These are phyloP conservation scores for Heimioporus sp. DNA, from an alignment of 768 basidiomycete species.

Conservation along the genomic window DNA sequence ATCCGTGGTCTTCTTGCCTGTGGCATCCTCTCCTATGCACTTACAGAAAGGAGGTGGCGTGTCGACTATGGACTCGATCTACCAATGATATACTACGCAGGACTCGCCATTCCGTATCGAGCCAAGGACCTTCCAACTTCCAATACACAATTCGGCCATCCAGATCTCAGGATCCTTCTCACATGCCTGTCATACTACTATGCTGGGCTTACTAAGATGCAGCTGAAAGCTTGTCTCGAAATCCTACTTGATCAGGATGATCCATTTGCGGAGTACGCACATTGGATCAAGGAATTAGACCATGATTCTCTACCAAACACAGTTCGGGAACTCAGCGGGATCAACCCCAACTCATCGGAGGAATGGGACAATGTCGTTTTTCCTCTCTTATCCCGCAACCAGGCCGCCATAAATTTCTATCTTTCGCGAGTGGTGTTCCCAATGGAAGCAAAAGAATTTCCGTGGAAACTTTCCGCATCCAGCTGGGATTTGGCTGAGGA, in stretches of 20 bases:
- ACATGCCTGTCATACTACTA: too few species aligned
- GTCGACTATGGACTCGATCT: constrained; percentile 29
- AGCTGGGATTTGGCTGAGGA: not conserved
- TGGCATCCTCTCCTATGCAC: constrained; percentile 22
- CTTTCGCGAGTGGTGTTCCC: constrained; percentile 2
- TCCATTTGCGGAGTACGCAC: not conserved
- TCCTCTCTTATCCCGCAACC: not conserved
- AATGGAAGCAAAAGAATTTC: not conserved
- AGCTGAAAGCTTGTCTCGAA: not conserved
- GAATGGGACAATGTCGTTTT: not conserved
- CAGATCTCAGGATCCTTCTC: constrained; percentile 33
- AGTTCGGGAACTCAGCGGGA: not conserved
- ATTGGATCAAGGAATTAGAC: not conserved
- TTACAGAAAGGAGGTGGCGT: constrained; percentile 31
- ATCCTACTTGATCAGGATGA: not conserved
- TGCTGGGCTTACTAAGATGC: not conserved
- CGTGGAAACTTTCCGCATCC: not conserved
- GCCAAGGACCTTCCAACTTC: constrained; percentile 33
- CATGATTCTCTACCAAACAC: not conserved
- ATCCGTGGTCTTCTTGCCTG: constrained; percentile 31
- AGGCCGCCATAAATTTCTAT: not conserved
- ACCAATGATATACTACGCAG: not conserved
- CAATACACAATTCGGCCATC: constrained; percentile 35
- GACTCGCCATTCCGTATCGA: constrained; percentile 34
- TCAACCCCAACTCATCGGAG: not conserved